Base-by-base conservation (phyloP, 2,329 filamentous ascomycete genomes). In the Claviceps sp. region DNA sequence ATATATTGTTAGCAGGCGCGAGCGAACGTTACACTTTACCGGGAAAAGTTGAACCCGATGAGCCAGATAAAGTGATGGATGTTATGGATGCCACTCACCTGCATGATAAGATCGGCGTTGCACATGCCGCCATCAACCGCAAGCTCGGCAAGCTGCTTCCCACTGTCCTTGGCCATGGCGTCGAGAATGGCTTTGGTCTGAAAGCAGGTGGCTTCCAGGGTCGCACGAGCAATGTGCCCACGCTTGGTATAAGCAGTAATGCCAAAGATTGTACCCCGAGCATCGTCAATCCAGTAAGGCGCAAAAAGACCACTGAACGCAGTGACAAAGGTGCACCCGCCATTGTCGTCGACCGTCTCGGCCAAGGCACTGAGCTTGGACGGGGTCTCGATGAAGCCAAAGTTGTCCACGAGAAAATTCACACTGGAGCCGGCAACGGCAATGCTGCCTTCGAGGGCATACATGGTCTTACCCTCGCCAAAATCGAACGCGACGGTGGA, bases 121-220 rank as follows among this genome's bases (percentile, higher is more conserved):
- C 80, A 85, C 85, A 90, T 88, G 62, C 86, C 86, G 54, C 86
- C 86, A 61, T 90, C 86, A n/a, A 90, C 86, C 38, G 83, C 82
- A n/a, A 90, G 73, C 65, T 86, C 81, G 37, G 78, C 75, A 48
- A 90, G 72, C 51, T 77, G 76, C 61, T 87, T 80, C n/a, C 84
- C 84, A 54, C 81, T 85, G 68, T 90, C 86, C 65, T 84, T 84
- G 63, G 84, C 83, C 85, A 90, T 90, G 50, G 86, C 83, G 61
- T 86, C 79, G 30, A 90, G 75, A 56, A 90, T 89, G 22, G 86
- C 86, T 65, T 86, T 88, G 50, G 86, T 90, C 67, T 90, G 86
- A 71, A 86, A 89, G 68, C 86, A 89, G 24, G 85, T 87, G 9
- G 86, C 86, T 68, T 90, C 86, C 52, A 90, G 76, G 0, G 86